Evolutionary conservation across 1,284 basidiomycete genomes (phyloP).

Genomic region (Neolentinus lepideus): DNA sequence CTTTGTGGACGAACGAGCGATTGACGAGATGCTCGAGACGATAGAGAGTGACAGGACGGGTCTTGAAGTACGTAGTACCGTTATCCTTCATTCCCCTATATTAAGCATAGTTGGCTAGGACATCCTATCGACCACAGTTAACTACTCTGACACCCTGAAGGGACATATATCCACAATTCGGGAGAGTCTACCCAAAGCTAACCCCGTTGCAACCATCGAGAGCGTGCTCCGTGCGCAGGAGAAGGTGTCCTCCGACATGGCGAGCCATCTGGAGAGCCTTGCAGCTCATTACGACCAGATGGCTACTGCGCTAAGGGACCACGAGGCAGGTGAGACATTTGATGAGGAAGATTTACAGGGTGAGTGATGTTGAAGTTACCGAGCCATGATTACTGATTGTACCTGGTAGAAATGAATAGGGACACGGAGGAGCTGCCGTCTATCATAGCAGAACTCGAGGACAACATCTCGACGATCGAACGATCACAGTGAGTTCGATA

Average conservation of each 20-base stretch:
- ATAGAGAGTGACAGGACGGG: conserved; percentile 60
- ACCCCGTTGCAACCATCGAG: conserved; percentile 35
- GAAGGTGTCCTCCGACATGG: conserved; percentile 54
- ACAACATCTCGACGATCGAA: conserved; percentile 40
- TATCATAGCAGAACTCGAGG: conserved; percentile 66
- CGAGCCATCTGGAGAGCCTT: conserved; percentile 61
- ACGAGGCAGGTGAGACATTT: conserved; percentile 57
- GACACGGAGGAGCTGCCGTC: conserved; percentile 69
- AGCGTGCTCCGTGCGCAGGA: conserved; percentile 39
- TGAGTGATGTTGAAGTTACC: too few relatives aligned
- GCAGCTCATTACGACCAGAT: conserved; percentile 71
- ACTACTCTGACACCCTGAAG: conserved; percentile 56
- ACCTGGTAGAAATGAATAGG: conserved; percentile 56
- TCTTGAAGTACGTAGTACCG: conserved; percentile 49
- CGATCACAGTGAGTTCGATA: conserved; percentile 40
- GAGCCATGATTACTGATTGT: too few relatives aligned
- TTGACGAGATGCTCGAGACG: conserved; percentile 65
- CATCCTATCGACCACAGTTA: conserved; percentile 50
- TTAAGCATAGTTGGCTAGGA: conserved; percentile 31
- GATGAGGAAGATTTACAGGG: conserved; percentile 64
- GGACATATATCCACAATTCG: conserved; percentile 48
- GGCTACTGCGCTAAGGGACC: conserved; percentile 54
- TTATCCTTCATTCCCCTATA: not conserved
- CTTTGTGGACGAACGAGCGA: conserved; percentile 73
- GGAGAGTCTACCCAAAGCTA: conserved; percentile 37